These are phyloP conservation scores for Polyrhizophydium stewartii DNA, from an alignment of 371 early-diverging fungal species.

Conservation along the genomic window DNA sequence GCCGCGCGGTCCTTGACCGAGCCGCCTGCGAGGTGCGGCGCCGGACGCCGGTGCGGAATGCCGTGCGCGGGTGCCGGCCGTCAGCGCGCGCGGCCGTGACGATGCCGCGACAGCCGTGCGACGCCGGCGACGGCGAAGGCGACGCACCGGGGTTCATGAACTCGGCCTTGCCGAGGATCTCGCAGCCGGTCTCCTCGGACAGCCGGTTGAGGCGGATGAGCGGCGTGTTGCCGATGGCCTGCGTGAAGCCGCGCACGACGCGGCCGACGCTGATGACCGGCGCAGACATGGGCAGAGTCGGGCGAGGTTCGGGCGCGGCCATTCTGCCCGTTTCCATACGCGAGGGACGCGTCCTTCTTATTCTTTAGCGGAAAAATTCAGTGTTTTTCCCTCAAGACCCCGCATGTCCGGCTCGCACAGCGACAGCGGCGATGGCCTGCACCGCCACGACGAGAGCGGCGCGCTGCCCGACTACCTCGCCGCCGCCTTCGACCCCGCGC, in stretches of 20 bases:
- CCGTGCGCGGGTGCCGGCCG: no score
- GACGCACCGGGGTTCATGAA: constrained; percentile 88
- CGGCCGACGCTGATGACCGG: background rate
- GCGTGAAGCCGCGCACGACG: constrained; percentile 71
- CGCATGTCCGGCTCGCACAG: no score
- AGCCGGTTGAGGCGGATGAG: constrained; percentile 59
- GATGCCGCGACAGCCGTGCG: background rate
- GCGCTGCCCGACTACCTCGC: constrained; percentile 8
- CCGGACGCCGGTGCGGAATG: no score
- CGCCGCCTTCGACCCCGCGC: constrained; percentile 15
- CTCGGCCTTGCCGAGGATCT: constrained; percentile 91
- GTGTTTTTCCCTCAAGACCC: no score
- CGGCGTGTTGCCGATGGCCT: constrained; percentile 94
- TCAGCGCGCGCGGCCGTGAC: no score
- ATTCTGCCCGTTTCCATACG: no score
- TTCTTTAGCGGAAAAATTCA: no score
- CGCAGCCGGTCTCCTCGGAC: constrained; percentile 80
- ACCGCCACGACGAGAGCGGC: background rate
- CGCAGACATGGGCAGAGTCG: no score
- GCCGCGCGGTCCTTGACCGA: constrained; percentile 97
- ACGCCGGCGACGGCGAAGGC: background rate
- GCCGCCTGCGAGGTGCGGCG: constrained; percentile 48
- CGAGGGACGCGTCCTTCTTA: no score
- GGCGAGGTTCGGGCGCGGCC: no score
- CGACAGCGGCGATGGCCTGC: no score